phyloP scores from a whole-genome alignment of 495 filamentous ascomycete species.

The Bombardia bombarda region DNA sequence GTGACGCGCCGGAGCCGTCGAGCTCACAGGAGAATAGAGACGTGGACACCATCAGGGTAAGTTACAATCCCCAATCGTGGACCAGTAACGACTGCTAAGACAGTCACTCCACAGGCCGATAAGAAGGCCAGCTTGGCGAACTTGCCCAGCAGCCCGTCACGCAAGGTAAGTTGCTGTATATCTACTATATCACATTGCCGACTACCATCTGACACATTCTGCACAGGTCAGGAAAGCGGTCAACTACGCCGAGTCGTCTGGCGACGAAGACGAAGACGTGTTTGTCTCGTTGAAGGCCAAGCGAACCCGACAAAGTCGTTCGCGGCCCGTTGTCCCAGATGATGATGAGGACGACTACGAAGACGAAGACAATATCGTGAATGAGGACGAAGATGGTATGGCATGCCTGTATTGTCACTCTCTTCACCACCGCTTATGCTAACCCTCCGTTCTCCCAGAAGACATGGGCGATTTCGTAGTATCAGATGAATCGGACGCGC shows the following conservation, averaged over 20 bases:
- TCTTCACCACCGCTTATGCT: constrained; percentile 1
- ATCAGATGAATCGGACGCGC: constrained; percentile 73
- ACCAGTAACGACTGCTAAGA: too few relatives aligned
- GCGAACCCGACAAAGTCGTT: constrained; percentile 21
- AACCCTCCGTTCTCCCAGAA: constrained; percentile 34
- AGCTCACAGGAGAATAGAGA: constrained; percentile 50
- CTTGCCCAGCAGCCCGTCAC: constrained; percentile 50
- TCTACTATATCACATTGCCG: not conserved
- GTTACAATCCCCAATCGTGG: constrained; percentile 24
- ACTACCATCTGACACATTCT: constrained; percentile 5
- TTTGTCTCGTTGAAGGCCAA: constrained; percentile 36
- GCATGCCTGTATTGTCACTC: not conserved
- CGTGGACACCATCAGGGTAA: constrained; percentile 36
- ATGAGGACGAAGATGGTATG: constrained; percentile 53
- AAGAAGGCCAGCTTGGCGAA: too few relatives aligned
- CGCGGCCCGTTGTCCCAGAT: constrained; percentile 28
- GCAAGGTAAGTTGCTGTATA: constrained; percentile 40
- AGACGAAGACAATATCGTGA: constrained; percentile 44
- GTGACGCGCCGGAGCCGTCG: constrained; percentile 52
- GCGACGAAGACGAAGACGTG: constrained; percentile 53
- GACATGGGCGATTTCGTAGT: constrained; percentile 79
- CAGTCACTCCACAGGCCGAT: too few relatives aligned
- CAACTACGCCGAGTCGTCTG: constrained; percentile 60
- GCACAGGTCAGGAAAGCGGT: constrained; percentile 45
- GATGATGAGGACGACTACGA: constrained; percentile 58